These are phyloP conservation scores for Limnanthes douglasii DNA, from an alignment of 345 rosid genomes.

Conservation along the genomic window DNA sequence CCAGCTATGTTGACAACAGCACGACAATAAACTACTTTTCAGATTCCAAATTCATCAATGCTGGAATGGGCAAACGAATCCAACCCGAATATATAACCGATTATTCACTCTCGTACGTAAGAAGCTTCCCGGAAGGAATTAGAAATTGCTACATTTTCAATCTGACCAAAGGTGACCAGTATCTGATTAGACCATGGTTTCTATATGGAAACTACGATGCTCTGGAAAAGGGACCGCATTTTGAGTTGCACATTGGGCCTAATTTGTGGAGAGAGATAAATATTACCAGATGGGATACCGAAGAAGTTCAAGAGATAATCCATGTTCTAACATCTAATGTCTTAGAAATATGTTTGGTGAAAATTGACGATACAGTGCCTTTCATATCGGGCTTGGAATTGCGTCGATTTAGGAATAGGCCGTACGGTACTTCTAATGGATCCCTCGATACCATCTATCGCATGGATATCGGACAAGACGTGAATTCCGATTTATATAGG, in stretches of 20 bases:
- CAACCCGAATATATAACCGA: not conserved
- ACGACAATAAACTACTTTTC: conserved; percentile 17
- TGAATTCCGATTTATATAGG: too few species aligned
- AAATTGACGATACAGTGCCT: conserved; percentile 18
- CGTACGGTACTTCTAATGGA: conserved; percentile 6
- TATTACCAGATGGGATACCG: not conserved
- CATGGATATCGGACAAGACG: too few species aligned
- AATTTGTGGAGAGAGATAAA: conserved; percentile 16
- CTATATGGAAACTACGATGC: conserved; percentile 22
- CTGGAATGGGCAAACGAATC: conserved; percentile 6
- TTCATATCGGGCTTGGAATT: conserved; percentile 8
- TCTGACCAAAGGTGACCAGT: conserved; percentile 8
- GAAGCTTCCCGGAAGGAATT: conserved; percentile 22
- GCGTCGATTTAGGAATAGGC: not conserved
- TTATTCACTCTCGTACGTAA: conserved; percentile 4
- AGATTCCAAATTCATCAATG: conserved; percentile 7
- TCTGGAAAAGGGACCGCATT: conserved; percentile 4
- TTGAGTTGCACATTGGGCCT: conserved; percentile 15
- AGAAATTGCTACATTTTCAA: conserved; percentile 20
- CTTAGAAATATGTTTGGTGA: conserved; percentile 17
- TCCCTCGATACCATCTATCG: too few species aligned
- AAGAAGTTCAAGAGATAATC: conserved; percentile 11
- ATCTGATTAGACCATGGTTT: conserved; percentile 18
- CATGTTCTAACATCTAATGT: not conserved
- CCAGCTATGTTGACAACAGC: conserved; percentile 7